Evolutionary conservation across 2,329 filamentous ascomycete species (phyloP).

Genomic region (Cercospora sesami): DNA sequence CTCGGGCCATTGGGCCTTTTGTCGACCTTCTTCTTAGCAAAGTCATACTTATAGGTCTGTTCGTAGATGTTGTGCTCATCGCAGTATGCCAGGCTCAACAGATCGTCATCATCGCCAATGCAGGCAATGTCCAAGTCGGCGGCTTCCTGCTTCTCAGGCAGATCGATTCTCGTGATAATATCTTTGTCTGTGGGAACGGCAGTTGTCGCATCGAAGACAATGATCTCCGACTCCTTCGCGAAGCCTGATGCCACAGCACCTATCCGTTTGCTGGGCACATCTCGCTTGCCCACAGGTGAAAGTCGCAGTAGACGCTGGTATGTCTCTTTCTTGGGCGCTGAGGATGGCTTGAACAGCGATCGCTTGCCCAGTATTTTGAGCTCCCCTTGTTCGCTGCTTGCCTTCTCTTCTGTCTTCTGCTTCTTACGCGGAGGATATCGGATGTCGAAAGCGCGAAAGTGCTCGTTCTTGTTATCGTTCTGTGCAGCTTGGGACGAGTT

Average conservation of each 20-base stretch:
- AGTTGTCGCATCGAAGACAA: conserved; percentile 70
- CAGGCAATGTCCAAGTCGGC: conserved; percentile 71
- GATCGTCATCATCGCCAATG: conserved; percentile 58
- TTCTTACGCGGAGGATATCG: conserved; percentile 53
- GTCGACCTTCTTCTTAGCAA: conserved; percentile 42
- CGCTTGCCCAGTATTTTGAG: conserved; percentile 53
- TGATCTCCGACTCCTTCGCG: conserved; percentile 70
- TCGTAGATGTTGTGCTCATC: conserved; percentile 73
- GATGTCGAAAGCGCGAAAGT: conserved; percentile 75
- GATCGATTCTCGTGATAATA: conserved; percentile 55
- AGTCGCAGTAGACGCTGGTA: conserved; percentile 62
- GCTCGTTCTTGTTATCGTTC: conserved; percentile 74
- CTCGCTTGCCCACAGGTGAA: conserved; percentile 54
- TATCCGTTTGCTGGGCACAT: conserved; percentile 60
- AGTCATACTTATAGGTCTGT: conserved; percentile 58
- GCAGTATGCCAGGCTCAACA: conserved; percentile 76
- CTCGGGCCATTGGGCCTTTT: conserved; percentile 46
- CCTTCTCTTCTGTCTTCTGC: conserved; percentile 39
- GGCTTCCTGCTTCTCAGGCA: conserved; percentile 57
- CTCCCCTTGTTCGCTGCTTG: conserved; percentile 40
- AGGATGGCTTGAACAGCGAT: conserved; percentile 51
- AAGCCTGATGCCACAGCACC: conserved; percentile 79
- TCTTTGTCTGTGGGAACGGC: conserved; percentile 53
- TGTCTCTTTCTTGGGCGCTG: conserved; percentile 53
- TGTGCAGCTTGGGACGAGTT: conserved; percentile 76